Percentiles rank a stretch among this genome's conserved stretches.
Evolutionary conservation across 176 grass and related monocot genomes (phyloP).

Genomic region (Triticum turgidum): DNA sequence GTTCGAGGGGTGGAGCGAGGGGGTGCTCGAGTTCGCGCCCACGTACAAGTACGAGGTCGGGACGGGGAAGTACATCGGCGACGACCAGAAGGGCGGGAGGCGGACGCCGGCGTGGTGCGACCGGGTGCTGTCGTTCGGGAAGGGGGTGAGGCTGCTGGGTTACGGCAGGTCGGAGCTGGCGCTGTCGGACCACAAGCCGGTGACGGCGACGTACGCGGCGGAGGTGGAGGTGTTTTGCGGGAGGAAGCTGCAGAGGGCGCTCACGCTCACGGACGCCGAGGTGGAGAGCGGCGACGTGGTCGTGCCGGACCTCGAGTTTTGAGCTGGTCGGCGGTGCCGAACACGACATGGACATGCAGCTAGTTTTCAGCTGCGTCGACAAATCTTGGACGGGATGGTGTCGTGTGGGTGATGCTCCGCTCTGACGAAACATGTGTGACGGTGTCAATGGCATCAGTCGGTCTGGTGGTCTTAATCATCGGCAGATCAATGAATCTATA

Average conservation of each 20-base stretch:
- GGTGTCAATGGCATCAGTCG: too few relatives aligned
- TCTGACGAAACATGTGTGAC: too few relatives aligned
- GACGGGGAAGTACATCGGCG: slow-evolving; percentile 62
- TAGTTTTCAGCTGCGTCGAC: too few relatives aligned
- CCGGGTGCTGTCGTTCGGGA: slow-evolving; percentile 67
- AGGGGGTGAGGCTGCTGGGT: slow-evolving; percentile 44
- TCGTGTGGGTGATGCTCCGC: too few relatives aligned
- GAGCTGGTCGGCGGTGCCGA: not conserved
- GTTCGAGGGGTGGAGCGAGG: slow-evolving; percentile 91
- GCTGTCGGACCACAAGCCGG: slow-evolving; percentile 88
- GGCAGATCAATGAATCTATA: not conserved
- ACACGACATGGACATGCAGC: too few relatives aligned
- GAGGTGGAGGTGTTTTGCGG: slow-evolving; percentile 89
- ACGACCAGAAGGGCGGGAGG: slow-evolving; percentile 62
- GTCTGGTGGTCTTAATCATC: too few relatives aligned
- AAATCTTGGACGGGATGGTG: too few relatives aligned
- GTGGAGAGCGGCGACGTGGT: slow-evolving; percentile 63
- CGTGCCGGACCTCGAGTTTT: slow-evolving; percentile 67
- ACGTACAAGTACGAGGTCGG: slow-evolving; percentile 82
- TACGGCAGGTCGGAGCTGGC: slow-evolving; percentile 61
- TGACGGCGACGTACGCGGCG: slow-evolving; percentile 61
- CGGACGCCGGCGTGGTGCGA: slow-evolving; percentile 94
- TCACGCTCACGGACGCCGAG: slow-evolving; percentile 84
- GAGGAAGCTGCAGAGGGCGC: slow-evolving; percentile 79
- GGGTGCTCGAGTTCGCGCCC: slow-evolving; percentile 75